Conservation (phyloP, 805 yeast genomes). For the Pichia californica region DNA sequence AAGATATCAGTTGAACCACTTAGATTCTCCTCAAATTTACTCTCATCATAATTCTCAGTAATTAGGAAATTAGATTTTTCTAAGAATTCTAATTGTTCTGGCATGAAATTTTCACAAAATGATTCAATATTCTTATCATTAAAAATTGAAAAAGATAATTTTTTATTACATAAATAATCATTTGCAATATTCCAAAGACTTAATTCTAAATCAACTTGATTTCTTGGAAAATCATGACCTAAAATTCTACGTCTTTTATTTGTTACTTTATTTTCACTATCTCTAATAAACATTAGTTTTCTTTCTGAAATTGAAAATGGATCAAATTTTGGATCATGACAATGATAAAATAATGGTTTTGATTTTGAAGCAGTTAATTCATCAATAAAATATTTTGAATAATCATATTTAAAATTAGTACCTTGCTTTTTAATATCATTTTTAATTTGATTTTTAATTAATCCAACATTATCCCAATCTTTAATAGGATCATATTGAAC, state of each 20-base stretch:
- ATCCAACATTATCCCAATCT: constrained; percentile 16
- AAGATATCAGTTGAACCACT: constrained; percentile 7
- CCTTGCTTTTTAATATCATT: constrained; percentile 11
- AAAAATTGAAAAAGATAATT: constrained; percentile 9
- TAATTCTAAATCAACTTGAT: constrained; percentile 17
- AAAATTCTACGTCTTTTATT: constrained; percentile 14
- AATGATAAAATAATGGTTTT: constrained; percentile 28
- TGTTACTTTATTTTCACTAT: constrained; percentile 6
- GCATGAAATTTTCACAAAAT: constrained; percentile 11
- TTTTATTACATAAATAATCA: constrained; percentile 16
- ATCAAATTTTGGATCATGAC: constrained; percentile 43
- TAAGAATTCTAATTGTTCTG: constrained; percentile 12
- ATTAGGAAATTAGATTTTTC: constrained; percentile 14
- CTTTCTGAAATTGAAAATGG: constrained; percentile 31
- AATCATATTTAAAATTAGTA: constrained; percentile 12
- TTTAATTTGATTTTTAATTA: background rate
- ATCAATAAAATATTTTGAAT: constrained; percentile 14
- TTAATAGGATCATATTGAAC: constrained; percentile 27
- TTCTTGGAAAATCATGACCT: constrained; percentile 17
- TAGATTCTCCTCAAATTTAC: constrained; percentile 7
- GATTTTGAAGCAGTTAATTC: constrained; percentile 15
- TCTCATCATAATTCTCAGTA: constrained; percentile 11
- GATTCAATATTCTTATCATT: constrained; percentile 4
- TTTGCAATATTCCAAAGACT: constrained; percentile 19
- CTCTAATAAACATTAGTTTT: constrained; percentile 10